A percentile compares a stretch with the other conserved stretches of the same genome.
Evolutionary conservation across 2,329 filamentous ascomycete species (phyloP).

Genomic region (Neofusicoccum cordaticola): DNA sequence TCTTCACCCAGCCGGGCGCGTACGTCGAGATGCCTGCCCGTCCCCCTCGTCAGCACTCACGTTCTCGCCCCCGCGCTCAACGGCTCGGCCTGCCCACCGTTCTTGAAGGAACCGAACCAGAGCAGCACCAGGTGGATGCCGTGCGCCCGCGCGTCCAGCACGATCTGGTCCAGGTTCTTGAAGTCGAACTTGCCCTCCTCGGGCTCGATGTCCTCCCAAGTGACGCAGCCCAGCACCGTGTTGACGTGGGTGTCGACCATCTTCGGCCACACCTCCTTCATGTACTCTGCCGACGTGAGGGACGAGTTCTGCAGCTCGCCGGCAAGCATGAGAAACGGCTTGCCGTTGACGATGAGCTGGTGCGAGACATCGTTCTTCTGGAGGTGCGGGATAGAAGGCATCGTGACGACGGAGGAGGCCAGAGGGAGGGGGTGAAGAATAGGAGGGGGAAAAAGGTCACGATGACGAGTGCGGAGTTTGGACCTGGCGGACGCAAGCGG

Average conservation of each 20-base stretch:
- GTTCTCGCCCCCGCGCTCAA: slow-evolving; percentile 14
- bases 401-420: not conserved
- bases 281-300: slow-evolving; percentile 44
- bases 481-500: not conserved
- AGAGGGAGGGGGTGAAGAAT: no score
- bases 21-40: slow-evolving; percentile 37
- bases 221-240: slow-evolving; percentile 45
- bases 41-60: not conserved
- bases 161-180: slow-evolving; percentile 40
- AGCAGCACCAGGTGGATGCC: slow-evolving; percentile 42
- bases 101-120: slow-evolving; percentile 52
- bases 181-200: slow-evolving; percentile 45
- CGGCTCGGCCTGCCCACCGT: slow-evolving; percentile 31
- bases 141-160: slow-evolving; percentile 38
- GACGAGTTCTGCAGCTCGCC: slow-evolving; percentile 50
- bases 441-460: not conserved
- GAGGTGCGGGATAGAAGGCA: slow-evolving; percentile 24
- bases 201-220: slow-evolving; percentile 50
- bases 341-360: slow-evolving; percentile 45
- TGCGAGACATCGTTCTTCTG: slow-evolving; percentile 24
- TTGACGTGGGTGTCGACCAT: slow-evolving; percentile 43
- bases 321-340: slow-evolving; percentile 46
- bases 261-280: slow-evolving; percentile 45
- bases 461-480: slow-evolving; percentile 13
- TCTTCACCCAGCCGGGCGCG: slow-evolving; percentile 40